Evolutionary conservation across 176 grass and related monocot species (phyloP), one percentile per base, ranked within the genome.

Genomic region (Musa schizocarpa): DNA sequence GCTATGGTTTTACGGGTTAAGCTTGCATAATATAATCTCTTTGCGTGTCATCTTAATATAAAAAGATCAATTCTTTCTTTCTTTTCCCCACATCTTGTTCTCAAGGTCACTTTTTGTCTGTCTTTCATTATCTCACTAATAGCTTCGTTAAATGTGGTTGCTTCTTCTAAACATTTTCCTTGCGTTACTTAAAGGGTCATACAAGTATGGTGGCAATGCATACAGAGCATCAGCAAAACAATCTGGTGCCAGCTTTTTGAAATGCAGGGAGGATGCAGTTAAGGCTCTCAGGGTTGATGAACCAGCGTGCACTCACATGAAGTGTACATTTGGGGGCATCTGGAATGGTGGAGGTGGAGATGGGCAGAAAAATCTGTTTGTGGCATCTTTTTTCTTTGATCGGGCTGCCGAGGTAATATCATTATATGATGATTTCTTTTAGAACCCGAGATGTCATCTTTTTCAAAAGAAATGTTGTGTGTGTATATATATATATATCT

Each of bases 291-390:
- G 85, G 78, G 78, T 86, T 64, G 86, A 94, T 85, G 90, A 94
- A 68, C 90, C 88, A 19, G 82, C 80, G 78, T 99, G 95, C 75
- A 94, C 88, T 68, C 95, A 99, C 67, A 99, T 99, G 95, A 94
- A 99, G 81, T 99, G 95, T 70, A 99, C 95, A 67, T 99, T 99
- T 89, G 90, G 95, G 67, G 95, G 95, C 73, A 76, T 94, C 56
- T 99, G 95, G 95, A 99, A 99, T 71, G 95, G 95, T 86, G 95
- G 95, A 13, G 95, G 95, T 80, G 95, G 95, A 76, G 95, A 91
- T 82, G 95, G 95, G 53, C 90, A 94, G 87, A 99, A 94, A 76
- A 94, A 99, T 81, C 74, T 98, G 21, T 99, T 99, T 85, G 95
- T 99, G 56, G 95, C 95, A 69, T 99, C 95, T 43, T 99, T 99